Percentiles rank a stretch among this genome's conserved stretches.
phyloP scores from a whole-genome alignment of 1,284 basidiomycete species.

The Irpex sp. region DNA sequence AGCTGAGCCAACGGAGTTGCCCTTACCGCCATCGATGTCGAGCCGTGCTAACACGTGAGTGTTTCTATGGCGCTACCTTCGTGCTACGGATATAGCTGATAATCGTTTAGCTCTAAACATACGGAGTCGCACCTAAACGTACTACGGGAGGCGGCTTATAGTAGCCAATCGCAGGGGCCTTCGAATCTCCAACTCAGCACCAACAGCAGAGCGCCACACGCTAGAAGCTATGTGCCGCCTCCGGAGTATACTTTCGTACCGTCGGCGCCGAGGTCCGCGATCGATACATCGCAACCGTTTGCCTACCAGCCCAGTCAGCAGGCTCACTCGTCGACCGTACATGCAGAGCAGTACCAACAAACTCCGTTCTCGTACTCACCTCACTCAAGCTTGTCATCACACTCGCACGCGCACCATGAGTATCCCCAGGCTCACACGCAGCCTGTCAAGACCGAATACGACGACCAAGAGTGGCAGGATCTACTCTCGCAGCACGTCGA shows the following conservation, averaged over 20 bases:
- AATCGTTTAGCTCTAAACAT: not conserved
- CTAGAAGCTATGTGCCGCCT: not conserved
- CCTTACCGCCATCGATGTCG: slow-evolving; percentile 45
- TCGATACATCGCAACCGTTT: not conserved
- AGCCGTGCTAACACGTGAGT: slow-evolving; percentile 43
- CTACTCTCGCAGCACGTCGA: slow-evolving; percentile 38
- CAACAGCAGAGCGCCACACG: too few species aligned
- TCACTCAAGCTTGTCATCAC: not conserved
- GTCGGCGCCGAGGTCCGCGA: not conserved
- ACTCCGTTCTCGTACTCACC: not conserved
- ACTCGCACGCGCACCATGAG: not conserved
- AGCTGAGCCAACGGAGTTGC: slow-evolving; percentile 46
- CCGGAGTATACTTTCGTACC: not conserved
- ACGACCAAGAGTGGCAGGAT: slow-evolving; percentile 20
- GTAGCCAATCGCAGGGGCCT: too few species aligned
- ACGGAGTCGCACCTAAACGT: not conserved
- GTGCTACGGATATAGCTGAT: not conserved
- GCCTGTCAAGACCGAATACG: slow-evolving; percentile 15
- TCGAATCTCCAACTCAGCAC: too few species aligned
- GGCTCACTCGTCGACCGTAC: not conserved
- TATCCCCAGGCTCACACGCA: slow-evolving; percentile 20
- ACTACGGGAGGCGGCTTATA: too few species aligned
- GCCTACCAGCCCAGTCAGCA: not conserved
- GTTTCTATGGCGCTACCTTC: not conserved
- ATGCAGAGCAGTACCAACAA: not conserved